Evolutionary conservation across 805 yeast species (phyloP).

Genomic region (Saturnispora halmiae): DNA sequence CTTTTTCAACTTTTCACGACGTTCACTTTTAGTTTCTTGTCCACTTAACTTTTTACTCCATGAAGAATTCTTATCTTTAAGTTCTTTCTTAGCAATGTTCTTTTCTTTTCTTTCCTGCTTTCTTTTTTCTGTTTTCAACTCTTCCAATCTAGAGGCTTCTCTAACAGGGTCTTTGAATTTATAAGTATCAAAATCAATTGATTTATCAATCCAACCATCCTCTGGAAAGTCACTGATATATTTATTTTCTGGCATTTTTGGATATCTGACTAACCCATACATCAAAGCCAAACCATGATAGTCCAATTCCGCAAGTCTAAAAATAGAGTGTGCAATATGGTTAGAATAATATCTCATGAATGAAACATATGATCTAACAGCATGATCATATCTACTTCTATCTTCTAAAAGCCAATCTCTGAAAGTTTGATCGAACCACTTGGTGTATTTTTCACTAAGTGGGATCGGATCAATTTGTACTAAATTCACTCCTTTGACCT

Average conservation of each 20-base stretch:
- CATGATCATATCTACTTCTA: conserved; percentile 73
- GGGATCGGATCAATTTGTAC: conserved; percentile 29
- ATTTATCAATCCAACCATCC: conserved; percentile 63
- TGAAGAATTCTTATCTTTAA: conserved; percentile 49
- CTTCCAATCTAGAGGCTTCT: conserved; percentile 54
- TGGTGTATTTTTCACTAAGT: conserved; percentile 12
- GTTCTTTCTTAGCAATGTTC: conserved; percentile 35
- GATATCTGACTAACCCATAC: conserved; percentile 76
- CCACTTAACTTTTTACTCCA: conserved; percentile 70
- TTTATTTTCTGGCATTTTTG: conserved; percentile 87
- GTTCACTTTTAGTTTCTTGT: conserved; percentile 50
- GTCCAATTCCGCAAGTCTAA: conserved; percentile 64
- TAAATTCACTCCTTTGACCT: conserved; percentile 55
- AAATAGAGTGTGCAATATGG: conserved; percentile 82
- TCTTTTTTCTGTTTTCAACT: conserved; percentile 39
- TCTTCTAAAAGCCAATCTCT: conserved; percentile 59
- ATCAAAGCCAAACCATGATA: conserved; percentile 61
- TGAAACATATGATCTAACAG: conserved; percentile 72
- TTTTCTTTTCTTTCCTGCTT: conserved; percentile 30
- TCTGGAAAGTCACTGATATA: conserved; percentile 47
- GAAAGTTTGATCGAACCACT: conserved; percentile 27
- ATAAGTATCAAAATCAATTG: conserved; percentile 59
- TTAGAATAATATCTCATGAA: conserved; percentile 77
- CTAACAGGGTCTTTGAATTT: conserved; percentile 54
- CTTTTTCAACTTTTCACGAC: conserved; percentile 61